Evolutionary conservation across 257 asterid species (phyloP).

Genomic region (Euphrasia confusa): DNA sequence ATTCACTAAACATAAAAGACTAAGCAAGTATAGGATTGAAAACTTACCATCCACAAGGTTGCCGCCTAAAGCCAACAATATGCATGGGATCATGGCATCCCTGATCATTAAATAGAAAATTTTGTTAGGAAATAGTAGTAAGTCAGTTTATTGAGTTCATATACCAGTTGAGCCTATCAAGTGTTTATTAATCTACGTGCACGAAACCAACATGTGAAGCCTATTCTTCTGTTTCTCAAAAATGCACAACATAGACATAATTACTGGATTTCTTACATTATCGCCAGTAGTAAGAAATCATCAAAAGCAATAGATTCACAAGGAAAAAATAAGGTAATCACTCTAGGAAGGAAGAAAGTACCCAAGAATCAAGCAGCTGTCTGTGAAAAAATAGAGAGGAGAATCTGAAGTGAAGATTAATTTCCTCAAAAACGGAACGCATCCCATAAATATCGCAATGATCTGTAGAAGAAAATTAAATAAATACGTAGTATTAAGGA

Average conservation of each 20-base stretch:
- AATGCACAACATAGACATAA: not conserved
- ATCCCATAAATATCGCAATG: conserved; percentile 78
- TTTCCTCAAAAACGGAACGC: conserved; percentile 76
- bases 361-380: conserved; percentile 99
- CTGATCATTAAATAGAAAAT: conserved; percentile 40
- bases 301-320: conserved; percentile 13
- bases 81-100: conserved; percentile 99
- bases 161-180: conserved; percentile 45
- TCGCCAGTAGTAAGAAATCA: conserved; percentile 7
- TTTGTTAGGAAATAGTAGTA: conserved; percentile 10
- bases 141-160: not conserved
- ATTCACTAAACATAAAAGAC: not conserved
- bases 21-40: conserved; percentile 37
- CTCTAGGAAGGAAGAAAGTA: conserved; percentile 33
- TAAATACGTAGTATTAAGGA: conserved; percentile 13
- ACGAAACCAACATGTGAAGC: not conserved
- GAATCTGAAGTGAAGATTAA: conserved; percentile 80
- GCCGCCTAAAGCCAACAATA: conserved; percentile 96
- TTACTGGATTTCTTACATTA: conserved; percentile 34
- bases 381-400: conserved; percentile 91
- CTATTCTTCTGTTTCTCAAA: not conserved
- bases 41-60: conserved; percentile 84
- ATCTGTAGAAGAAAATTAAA: conserved; percentile 46
- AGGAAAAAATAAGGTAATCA: conserved; percentile 32
- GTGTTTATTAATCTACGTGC: not conserved